Conservation (phyloP, 352 stramenopile genomes). For the Phytophthora fragariaefolia region DNA sequence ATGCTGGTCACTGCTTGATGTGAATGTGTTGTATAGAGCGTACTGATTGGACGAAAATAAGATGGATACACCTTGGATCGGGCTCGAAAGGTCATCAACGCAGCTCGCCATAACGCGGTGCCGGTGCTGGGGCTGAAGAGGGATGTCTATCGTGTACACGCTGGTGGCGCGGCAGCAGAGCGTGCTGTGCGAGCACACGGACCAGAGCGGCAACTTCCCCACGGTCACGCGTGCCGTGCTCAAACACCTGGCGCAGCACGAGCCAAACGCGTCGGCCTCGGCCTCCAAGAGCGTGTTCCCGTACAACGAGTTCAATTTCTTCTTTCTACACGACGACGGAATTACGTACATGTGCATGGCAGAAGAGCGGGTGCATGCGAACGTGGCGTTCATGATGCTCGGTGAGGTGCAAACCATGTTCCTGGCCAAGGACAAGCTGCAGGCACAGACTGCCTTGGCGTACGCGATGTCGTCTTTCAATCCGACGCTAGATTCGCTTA, state of each 20-base stretch:
- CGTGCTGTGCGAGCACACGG: slow-evolving; percentile 82
- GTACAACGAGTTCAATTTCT: slow-evolving; percentile 86
- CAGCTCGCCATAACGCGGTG: slow-evolving; percentile 1
- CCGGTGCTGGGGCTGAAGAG: neutral
- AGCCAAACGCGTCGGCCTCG: slow-evolving; percentile 25
- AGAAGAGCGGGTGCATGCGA: slow-evolving; percentile 75
- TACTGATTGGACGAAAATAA: slow-evolving; percentile 33
- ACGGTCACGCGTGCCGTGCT: slow-evolving; percentile 78
- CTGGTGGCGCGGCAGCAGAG: slow-evolving; percentile 75
- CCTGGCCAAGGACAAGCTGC: slow-evolving; percentile 63
- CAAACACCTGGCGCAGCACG: slow-evolving; percentile 71
- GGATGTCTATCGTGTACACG: slow-evolving; percentile 81
- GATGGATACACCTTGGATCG: slow-evolving; percentile 29
- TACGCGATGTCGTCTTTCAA: slow-evolving; percentile 77
- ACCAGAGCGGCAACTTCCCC: slow-evolving; percentile 78
- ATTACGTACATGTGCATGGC: slow-evolving; percentile 89
- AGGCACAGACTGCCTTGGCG: slow-evolving; percentile 70
- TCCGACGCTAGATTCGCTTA: slow-evolving; percentile 62
- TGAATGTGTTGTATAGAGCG: neutral
- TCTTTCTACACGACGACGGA: slow-evolving; percentile 74
- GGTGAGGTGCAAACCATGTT: slow-evolving; percentile 72
- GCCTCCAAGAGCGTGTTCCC: slow-evolving; percentile 69
- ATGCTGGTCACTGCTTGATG: slow-evolving; percentile 14
- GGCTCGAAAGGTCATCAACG: slow-evolving; percentile 21
- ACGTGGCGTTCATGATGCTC: slow-evolving; percentile 80